phyloP scores from a whole-genome alignment of 2,329 filamentous ascomycete genomes.

The Trichoderma koningii region DNA sequence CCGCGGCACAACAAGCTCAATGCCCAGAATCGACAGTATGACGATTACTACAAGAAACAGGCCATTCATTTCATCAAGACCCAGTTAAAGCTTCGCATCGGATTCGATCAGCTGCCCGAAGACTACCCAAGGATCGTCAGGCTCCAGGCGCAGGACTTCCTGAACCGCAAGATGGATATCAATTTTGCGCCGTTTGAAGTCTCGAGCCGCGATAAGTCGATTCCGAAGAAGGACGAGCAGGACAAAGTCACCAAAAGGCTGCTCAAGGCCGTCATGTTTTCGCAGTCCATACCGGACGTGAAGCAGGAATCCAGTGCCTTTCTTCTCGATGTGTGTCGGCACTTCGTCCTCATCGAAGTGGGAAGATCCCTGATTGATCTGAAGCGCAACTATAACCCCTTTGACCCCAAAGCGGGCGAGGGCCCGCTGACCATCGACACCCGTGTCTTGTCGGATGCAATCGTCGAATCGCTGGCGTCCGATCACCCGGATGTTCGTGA shows the following conservation, averaged over 20 bases:
- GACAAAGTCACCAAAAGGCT: conserved; percentile 82
- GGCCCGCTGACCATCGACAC: conserved; percentile 85
- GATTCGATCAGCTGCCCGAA: conserved; percentile 83
- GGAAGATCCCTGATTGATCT: conserved; percentile 79
- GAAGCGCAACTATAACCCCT: conserved; percentile 75
- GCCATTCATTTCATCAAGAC: conserved; percentile 84
- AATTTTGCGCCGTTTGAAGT: conserved; percentile 71
- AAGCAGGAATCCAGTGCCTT: conserved; percentile 74
- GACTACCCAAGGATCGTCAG: conserved; percentile 83
- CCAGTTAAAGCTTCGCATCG: conserved; percentile 88
- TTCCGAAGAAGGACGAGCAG: conserved; percentile 82
- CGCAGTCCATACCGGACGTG: conserved; percentile 79
- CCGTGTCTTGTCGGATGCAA: conserved; percentile 82
- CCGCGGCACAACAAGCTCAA: conserved; percentile 62
- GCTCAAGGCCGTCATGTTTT: conserved; percentile 84
- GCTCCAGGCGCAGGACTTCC: conserved; percentile 84
- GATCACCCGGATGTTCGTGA: conserved; percentile 80
- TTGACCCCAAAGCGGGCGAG: conserved; percentile 83
- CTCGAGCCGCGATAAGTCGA: conserved; percentile 78
- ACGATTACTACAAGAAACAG: conserved; percentile 89
- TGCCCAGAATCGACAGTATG: conserved; percentile 60
- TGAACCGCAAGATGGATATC: conserved; percentile 69
- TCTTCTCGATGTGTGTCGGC: conserved; percentile 78
- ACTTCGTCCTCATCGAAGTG: conserved; percentile 88
- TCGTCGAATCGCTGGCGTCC: conserved; percentile 86